These are phyloP conservation scores for Haplosporangium sp. DNA, from an alignment of 371 early-diverging fungal genomes.

Conservation along the genomic window DNA sequence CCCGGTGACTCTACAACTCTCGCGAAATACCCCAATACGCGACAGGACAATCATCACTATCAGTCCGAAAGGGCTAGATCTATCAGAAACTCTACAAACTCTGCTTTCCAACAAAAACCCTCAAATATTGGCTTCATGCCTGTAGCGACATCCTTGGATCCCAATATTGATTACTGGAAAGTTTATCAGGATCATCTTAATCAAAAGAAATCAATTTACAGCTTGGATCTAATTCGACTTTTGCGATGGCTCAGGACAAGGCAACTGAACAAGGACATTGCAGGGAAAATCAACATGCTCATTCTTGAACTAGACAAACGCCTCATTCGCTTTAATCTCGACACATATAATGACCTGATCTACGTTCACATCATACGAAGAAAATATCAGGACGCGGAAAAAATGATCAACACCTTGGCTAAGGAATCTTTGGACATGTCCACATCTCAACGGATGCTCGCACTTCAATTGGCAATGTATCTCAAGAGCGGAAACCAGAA, in stretches of 20 bases:
- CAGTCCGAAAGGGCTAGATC: not conserved
- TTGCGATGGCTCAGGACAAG: constrained; percentile 32
- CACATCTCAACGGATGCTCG: constrained; percentile 14
- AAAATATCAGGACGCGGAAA: constrained; percentile 24
- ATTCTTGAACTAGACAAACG: constrained; percentile 13
- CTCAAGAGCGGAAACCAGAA: constrained; percentile 36
- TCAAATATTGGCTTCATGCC: constrained; percentile 18
- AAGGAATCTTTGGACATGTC: not conserved
- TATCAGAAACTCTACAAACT: not conserved
- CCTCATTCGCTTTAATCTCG: not conserved
- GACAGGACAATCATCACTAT: not conserved
- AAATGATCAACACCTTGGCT: constrained; percentile 13
- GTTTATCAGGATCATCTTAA: constrained; percentile 34
- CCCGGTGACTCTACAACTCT: not conserved
- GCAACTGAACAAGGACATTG: constrained; percentile 19
- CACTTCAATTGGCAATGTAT: constrained; percentile 36
- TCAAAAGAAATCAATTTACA: not conserved
- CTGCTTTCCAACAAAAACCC: not conserved
- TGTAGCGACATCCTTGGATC: constrained; percentile 10
- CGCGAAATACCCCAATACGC: not conserved
- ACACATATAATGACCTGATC: constrained; percentile 34
- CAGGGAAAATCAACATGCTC: constrained; percentile 13
- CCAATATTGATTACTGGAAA: constrained; percentile 33
- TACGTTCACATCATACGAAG: constrained; percentile 27
- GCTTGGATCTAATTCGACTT: constrained; percentile 22